These are phyloP conservation scores for Rhodotorula paludigena DNA, from an alignment of 768 basidiomycete species.

Conservation along the genomic window DNA sequence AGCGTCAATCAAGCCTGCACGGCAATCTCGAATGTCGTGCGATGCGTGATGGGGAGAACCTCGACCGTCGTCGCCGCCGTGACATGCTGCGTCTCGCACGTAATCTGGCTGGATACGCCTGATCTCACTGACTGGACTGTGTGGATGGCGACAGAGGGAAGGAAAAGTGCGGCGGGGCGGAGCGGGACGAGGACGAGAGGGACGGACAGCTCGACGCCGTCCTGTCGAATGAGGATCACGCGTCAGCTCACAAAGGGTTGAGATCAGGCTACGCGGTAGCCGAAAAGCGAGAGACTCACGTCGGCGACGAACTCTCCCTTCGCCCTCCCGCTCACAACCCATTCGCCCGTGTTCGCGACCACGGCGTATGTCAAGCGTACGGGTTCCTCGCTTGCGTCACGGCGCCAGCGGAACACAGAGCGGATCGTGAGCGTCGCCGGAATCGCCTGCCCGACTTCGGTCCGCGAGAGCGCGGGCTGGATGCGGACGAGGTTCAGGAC, in stretches of 20 bases:
- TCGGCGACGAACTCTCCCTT: constrained; percentile 72
- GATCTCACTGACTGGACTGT: constrained; percentile 53
- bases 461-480: constrained; percentile 49
- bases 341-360: constrained; percentile 65
- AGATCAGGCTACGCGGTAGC: not conserved
- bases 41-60: constrained; percentile 74
- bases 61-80: constrained; percentile 77
- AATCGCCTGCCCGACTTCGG: constrained; percentile 84
- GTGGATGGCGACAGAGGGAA: constrained; percentile 68
- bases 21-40: constrained; percentile 60
- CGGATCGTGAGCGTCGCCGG: constrained; percentile 61
- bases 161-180: constrained; percentile 69
- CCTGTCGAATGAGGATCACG: constrained; percentile 51
- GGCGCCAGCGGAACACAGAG: constrained; percentile 72
- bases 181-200: constrained; percentile 78
- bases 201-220: constrained; percentile 58
- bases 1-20: not conserved
- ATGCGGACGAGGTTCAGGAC: constrained; percentile 51
- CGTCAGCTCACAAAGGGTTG: not conserved
- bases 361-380: constrained; percentile 59
- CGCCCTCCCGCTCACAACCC: constrained; percentile 84
- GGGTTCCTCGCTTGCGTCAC: constrained; percentile 27
- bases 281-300: constrained; percentile 51
- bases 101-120: not conserved
- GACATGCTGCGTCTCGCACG: constrained; percentile 69